Evolutionary conservation across 169 alveolate species (phyloP), one percentile per base, ranked within the genome.

Genomic region (Cryptosporidium andersoni): DNA sequence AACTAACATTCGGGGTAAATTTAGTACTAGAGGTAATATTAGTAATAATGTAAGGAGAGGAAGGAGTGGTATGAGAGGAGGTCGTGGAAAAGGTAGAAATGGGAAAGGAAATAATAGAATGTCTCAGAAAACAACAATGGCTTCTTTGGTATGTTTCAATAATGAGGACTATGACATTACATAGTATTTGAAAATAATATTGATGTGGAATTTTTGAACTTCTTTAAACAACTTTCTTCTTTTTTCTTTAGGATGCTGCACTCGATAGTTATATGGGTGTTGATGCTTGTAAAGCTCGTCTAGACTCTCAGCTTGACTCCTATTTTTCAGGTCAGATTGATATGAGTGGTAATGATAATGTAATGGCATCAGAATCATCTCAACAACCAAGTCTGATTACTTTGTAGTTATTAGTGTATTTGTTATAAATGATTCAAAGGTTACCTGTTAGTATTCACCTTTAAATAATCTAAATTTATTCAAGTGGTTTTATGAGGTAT

Each of bases 261-360:
- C 16, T 67, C 16, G 82, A 67, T 39, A 39, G 66, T 11, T 67
- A 67, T 12, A 67, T 67, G 82, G 82, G 82, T 14, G 56, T 39
- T 4, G 82, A 67, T 52, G 82, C 45, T 12, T 67, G 82, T 52
- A 67, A 67, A 43, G 82, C 82, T 39, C 36, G 82, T 25, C n/a
- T 67, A 56, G 82, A 67, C 40, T 67, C 82, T 8, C 82, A 67
- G 14, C 37, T 67, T 25, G 66, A 67, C 45, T 67, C 82, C 39
- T 67, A 67, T 52, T 67, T 67, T 67, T 67, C 82, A 53, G 82
- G 82, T 2, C 82, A 67, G 37, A 39, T 67, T n/a, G 4, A 11
- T 42, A 8, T 52, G 36, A 16, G 40, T 1, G 63, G 63, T 16
- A 52, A 53, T 5, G 82, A 67, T 36, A 53, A 48, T 5, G 63